Evolutionary conservation across 805 yeast species (phyloP), one percentile per base, ranked within the genome.

Genomic region (Ogataea angusta): DNA sequence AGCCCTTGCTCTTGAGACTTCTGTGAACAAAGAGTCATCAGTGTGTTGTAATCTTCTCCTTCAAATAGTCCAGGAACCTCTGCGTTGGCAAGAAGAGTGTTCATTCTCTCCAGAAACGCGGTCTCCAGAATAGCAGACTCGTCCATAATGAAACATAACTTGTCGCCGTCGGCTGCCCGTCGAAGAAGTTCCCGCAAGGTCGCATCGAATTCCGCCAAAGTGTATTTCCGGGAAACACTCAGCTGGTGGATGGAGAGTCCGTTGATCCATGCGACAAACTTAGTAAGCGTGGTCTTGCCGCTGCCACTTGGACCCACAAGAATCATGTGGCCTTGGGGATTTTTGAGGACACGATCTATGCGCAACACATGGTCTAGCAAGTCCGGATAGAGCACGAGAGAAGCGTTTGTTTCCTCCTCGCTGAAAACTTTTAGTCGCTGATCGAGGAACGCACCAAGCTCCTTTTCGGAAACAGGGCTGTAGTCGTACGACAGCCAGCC

Each of bases 211-310:
- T 88, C 85, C 0, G 49, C 51, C 13, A 85, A 64, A 0, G 73
- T 61, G 52, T 77, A 90, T 7, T 64, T 67, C 6, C 75, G 60
- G 18, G 73, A 70, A 0, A 84, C 83, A 27, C 65, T 66, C 25
- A 91, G 68, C 46, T 80, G 85, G 14, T 71, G 63, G 0, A 80
- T 69, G 19, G 68, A 72, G 14, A 86, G 56, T 0, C 96, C 96
- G 57, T 85, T 85, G 64, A 89, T 76, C 98, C 98, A 91, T 0
- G 95, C 79, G 4, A 86, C 96, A 70, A 91, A 91, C 46, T 79
- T 75, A 0, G 85, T 69, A 39, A 89, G 54, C 0, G 90, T 81
- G 0, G 87, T 73, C 58, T 85, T 86, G 1, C 97, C 97, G 49
- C 89, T 78, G 1, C 95, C 76, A 39, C 87, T 74, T 1, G 86